Conservation (phyloP, 2,329 filamentous ascomycete species). For the Emericellopsis cladophorae region DNA sequence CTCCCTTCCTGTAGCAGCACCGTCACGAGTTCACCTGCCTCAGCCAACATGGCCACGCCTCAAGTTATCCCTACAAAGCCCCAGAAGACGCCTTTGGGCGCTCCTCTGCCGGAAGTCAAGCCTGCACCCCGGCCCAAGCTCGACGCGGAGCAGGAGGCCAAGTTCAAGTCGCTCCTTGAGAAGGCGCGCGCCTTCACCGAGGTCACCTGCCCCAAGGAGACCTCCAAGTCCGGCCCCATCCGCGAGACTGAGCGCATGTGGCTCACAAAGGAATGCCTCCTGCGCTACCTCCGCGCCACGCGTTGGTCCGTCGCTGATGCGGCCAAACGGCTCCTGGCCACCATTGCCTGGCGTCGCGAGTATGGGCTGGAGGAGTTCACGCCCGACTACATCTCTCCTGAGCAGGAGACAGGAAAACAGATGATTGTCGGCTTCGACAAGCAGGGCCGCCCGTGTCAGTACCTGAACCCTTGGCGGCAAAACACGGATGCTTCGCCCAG, state of each 20-base stretch:
- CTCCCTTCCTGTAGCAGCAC: too few relatives aligned
- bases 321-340: constrained; percentile 65
- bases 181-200: constrained; percentile 60
- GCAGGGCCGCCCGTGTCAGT: constrained; percentile 74
- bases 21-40: too few relatives aligned
- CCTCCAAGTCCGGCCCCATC: constrained; percentile 50
- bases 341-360: constrained; percentile 78
- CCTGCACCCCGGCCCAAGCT: constrained; percentile 46
- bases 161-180: constrained; percentile 68
- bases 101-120: constrained; percentile 42
- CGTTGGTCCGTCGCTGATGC: constrained; percentile 77
- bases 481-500: constrained; percentile 80
- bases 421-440: constrained; percentile 81
- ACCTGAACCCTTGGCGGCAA: constrained; percentile 79
- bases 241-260: constrained; percentile 75
- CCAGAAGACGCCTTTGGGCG: constrained; percentile 42
- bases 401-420: constrained; percentile 97
- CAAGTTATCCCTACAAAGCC: constrained; percentile 6
- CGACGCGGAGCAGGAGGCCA: constrained; percentile 63
- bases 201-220: constrained; percentile 40
- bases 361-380: constrained; percentile 74
- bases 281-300: constrained; percentile 85
- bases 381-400: constrained; percentile 76
- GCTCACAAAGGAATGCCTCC: constrained; percentile 81
- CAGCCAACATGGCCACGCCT: background rate